phyloP scores from a whole-genome alignment of 2,329 filamentous ascomycete genomes.

The Orbilia quercus region DNA sequence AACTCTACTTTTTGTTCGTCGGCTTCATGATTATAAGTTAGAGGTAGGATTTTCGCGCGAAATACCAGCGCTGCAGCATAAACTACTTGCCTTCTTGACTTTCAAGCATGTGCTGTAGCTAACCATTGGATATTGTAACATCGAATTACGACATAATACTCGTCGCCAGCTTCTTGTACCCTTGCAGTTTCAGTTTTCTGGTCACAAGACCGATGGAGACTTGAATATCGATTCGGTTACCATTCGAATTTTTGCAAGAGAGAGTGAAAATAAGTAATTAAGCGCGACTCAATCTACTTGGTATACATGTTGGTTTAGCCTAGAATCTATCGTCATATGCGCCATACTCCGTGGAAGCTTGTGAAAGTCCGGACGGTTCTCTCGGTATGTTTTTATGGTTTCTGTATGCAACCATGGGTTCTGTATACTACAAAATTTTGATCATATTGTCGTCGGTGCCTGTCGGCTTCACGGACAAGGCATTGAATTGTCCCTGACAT shows the following conservation, averaged over 20 bases:
- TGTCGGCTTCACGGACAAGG: constrained; percentile 49
- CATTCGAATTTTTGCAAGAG: background rate
- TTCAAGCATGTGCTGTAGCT: no score
- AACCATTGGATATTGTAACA: background rate
- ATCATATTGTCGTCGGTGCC: constrained; percentile 25
- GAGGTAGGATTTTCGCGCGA: background rate
- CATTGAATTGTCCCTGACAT: constrained; percentile 20
- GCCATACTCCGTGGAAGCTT: constrained; percentile 35
- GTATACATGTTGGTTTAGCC: constrained; percentile 20
- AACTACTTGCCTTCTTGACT: no score
- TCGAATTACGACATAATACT: no score
- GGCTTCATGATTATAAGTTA: no score
- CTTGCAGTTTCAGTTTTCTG: constrained; percentile 22
- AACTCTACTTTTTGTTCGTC: no score
- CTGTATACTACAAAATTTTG: background rate
- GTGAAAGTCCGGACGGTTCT: constrained; percentile 33
- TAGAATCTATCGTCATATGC: no score
- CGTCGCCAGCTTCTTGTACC: constrained; percentile 15
- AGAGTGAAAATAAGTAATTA: background rate
- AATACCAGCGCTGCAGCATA: no score
- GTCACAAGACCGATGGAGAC: constrained; percentile 42
- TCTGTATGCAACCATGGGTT: no score
- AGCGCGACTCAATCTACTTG: no score
- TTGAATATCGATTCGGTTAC: constrained; percentile 7
- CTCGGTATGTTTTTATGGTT: constrained; percentile 6